Percentiles rank a stretch among this genome's conserved stretches.
phyloP scores from a whole-genome alignment of 345 rosid genomes.

The Eucalyptus cloeziana region DNA sequence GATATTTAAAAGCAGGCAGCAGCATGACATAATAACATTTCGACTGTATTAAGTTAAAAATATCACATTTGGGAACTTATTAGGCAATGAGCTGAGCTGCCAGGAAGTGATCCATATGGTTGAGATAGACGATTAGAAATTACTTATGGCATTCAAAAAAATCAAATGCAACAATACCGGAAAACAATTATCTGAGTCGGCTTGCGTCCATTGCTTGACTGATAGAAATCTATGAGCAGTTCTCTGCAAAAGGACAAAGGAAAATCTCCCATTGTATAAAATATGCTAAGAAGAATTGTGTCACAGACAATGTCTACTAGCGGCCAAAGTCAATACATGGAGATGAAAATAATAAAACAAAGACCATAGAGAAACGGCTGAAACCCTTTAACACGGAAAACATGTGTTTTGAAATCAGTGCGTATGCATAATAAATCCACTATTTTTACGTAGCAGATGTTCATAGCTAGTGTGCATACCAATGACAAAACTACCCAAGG shows the following conservation, averaged over 20 bases:
- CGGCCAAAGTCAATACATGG: background rate
- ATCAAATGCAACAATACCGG: constrained; percentile 26
- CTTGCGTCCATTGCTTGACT: constrained; percentile 36
- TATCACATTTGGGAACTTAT: background rate
- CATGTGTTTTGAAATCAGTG: background rate
- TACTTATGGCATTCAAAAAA: background rate
- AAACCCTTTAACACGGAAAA: background rate
- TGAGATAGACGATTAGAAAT: background rate
- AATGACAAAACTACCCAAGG: background rate
- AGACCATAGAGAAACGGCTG: background rate
- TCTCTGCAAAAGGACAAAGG: constrained; percentile 33
- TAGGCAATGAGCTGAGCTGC: background rate
- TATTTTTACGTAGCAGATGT: background rate
- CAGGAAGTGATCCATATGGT: background rate
- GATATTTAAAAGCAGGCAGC: background rate
- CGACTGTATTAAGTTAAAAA: background rate
- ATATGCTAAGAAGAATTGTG: background rate
- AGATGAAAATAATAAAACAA: background rate
- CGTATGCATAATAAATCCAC: background rate
- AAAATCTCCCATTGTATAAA: background rate
- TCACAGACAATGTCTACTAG: background rate
- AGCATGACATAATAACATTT: background rate
- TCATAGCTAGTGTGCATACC: background rate
- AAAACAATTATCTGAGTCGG: constrained; percentile 75
- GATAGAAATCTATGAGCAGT: constrained; percentile 50